A percentile compares a stretch with the other conserved stretches of the same genome.
Conservation (phyloP, 2,329 filamentous ascomycete species). For the Orbilia oligospora region DNA sequence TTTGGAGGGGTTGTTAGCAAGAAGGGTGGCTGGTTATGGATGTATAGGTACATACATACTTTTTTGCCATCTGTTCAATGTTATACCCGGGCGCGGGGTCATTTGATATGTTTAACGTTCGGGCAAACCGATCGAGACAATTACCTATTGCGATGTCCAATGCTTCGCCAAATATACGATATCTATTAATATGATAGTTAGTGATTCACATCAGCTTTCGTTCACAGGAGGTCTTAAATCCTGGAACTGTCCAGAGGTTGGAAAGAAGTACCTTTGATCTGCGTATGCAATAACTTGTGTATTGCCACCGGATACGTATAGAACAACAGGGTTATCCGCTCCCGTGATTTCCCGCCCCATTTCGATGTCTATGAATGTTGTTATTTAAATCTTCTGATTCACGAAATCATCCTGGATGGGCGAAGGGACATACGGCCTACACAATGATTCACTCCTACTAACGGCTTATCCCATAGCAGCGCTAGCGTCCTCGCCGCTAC, state of each 20-base stretch:
- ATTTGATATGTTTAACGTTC: slow-evolving; percentile 91
- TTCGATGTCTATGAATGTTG: slow-evolving; percentile 78
- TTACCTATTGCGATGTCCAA: slow-evolving; percentile 98
- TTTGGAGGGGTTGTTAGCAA: not conserved
- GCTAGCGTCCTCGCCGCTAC: slow-evolving; percentile 85
- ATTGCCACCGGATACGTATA: slow-evolving; percentile 96
- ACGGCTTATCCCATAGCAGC: slow-evolving; percentile 86
- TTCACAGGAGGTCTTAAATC: not conserved
- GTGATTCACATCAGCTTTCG: not conserved
- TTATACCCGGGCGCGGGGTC: slow-evolving; percentile 98
- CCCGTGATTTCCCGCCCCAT: slow-evolving; percentile 96
- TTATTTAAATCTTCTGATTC: not conserved
- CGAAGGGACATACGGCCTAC: slow-evolving; percentile 77
- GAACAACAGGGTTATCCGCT: slow-evolving; percentile 89
- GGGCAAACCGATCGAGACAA: slow-evolving; percentile 94
- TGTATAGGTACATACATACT: slow-evolving; percentile 64
- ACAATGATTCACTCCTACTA: slow-evolving; percentile 97
- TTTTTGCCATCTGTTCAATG: slow-evolving; percentile 92
- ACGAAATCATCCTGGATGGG: not conserved
- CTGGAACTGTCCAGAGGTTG: not conserved
- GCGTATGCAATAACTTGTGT: slow-evolving; percentile 98
- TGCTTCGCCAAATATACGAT: slow-evolving; percentile 97
- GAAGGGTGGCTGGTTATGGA: not conserved
- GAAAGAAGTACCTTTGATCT: slow-evolving; percentile 76
- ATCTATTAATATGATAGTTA: slow-evolving; percentile 67